phyloP scores from a whole-genome alignment of 345 rosid genomes.

The Hibiscus mutabilis region DNA sequence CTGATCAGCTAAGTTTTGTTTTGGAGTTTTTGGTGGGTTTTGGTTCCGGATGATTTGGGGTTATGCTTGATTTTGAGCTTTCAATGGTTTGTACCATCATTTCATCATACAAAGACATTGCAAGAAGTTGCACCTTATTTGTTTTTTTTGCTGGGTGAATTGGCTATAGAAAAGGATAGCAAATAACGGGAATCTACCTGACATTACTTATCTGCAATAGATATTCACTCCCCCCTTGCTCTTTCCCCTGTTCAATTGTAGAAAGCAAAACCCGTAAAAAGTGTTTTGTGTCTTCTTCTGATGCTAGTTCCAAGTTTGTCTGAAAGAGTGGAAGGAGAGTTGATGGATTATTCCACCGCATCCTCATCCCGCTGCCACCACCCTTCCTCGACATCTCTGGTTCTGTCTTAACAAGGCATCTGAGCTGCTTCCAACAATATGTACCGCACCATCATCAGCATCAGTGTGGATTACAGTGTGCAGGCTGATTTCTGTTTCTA shows the following conservation, averaged over 20 bases:
- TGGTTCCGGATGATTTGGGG: no score
- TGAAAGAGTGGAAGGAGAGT: conserved; percentile 65
- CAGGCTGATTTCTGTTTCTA: conserved; percentile 63
- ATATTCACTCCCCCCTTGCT: conserved; percentile 39
- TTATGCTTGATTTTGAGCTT: no score
- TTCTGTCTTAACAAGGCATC: conserved; percentile 52
- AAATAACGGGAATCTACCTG: conserved; percentile 1
- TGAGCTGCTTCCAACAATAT: conserved; percentile 73
- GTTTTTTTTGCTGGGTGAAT: neutral
- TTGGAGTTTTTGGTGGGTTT: neutral
- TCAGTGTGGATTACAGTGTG: conserved; percentile 71
- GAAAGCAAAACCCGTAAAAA: conserved; percentile 45
- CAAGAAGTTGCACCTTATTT: no score
- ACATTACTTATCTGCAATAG: conserved; percentile 51
- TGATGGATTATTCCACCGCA: conserved; percentile 42
- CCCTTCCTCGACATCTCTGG: conserved; percentile 43
- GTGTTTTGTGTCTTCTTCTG: conserved; percentile 45
- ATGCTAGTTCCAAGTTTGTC: conserved; percentile 56
- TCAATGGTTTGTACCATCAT: no score
- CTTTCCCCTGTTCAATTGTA: conserved; percentile 58
- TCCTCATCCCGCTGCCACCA: conserved; percentile 39
- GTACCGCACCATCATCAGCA: conserved; percentile 41
- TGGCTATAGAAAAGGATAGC: neutral
- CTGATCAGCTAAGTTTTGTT: neutral
- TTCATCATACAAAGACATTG: no score